Base-by-base conservation (phyloP, 179 eudicot species). In the Silene coronaria region DNA sequence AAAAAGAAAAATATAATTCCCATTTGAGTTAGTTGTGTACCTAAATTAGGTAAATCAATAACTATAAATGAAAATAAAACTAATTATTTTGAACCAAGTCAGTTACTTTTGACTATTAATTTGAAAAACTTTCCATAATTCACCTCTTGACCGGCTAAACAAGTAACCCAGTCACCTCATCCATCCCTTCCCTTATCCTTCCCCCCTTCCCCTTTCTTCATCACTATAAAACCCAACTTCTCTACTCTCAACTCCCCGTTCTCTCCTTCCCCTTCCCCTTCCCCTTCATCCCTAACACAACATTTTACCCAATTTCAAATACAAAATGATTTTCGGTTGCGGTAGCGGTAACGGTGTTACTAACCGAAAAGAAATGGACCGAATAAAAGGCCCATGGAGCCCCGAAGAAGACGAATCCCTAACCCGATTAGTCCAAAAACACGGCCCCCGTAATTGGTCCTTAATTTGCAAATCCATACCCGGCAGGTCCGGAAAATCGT, bases 381-480 rank as follows among this genome's bases (percentile, higher is more conserved):
- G 85, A 48, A 85, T 85, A 72, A 85, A 85, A 55, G 88, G 88
- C 10, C 85, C 88, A 0, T 85, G 88, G 88, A 85, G 85, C 5
- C 88, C 88, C 0, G 88, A 85, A 61, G 88, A 85, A 46, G 88
- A 85, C 26, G 84, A 80, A 1, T 70, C 82, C 21, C 27, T 85
- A 23, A 82, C 85, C 11, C 66, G 75, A 1, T 64, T 85, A 0
- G 85, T 85, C 72, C 78, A 82, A n/a, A 82, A 80, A 42, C 84
- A 78, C 77, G 88, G 88, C 57, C 84, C 88, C 0, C 3, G 88
- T 5, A 85, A 85, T 75, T 85, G 88, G 88, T 75, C 85, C 10
- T 48, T 85, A 30, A 85, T 85, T 14, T 80, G 85, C 63, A 82
- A 78, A 16, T 82, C 84, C 0, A 85, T 85, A 6, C 85, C 85